A percentile compares a stretch with the other conserved stretches of the same genome.
These are phyloP conservation scores for Geotrichum citri-aurantii DNA, from an alignment of 1,139 yeast genomes.

Conservation along the genomic window DNA sequence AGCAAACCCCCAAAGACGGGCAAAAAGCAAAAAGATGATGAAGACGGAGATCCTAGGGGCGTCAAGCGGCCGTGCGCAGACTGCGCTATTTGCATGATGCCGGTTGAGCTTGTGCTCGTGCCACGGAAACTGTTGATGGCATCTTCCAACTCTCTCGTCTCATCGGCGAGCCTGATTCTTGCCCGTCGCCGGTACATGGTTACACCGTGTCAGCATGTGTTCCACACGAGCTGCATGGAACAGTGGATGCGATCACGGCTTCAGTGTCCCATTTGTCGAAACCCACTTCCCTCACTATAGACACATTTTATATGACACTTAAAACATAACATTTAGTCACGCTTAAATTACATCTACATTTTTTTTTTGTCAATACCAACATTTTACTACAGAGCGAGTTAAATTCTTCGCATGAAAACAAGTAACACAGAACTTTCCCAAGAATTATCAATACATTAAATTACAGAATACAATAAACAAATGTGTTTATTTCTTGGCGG, in stretches of 20 bases:
- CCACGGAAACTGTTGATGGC: slow-evolving; percentile 20
- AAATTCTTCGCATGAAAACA: not conserved
- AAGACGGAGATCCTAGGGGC: not conserved
- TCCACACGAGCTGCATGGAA: slow-evolving; percentile 81
- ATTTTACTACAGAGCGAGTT: too few species aligned
- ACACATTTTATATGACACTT: not conserved
- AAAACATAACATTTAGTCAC: too few species aligned
- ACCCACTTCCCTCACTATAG: slow-evolving; percentile 64
- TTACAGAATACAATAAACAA: not conserved
- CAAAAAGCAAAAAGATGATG: not conserved
- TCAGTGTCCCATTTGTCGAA: slow-evolving; percentile 92
- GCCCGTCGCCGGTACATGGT: slow-evolving; percentile 59
- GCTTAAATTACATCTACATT: not conserved
- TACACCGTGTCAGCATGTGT: slow-evolving; percentile 86
- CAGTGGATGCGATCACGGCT: slow-evolving; percentile 89
- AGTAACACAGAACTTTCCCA: not conserved
- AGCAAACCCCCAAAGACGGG: not conserved
- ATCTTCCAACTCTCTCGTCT: slow-evolving; percentile 29
- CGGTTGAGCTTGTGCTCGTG: slow-evolving; percentile 56
- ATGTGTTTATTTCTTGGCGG: slow-evolving; percentile 85
- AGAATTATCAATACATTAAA: not conserved
- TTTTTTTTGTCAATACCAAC: not conserved
- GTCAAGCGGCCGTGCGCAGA: slow-evolving; percentile 38
- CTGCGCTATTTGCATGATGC: slow-evolving; percentile 88
- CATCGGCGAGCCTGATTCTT: slow-evolving; percentile 34